Evolutionary conservation across 306 rosid genomes (phyloP), one percentile per base, ranked within the genome.

Genomic region (Begonia peltatifolia): DNA sequence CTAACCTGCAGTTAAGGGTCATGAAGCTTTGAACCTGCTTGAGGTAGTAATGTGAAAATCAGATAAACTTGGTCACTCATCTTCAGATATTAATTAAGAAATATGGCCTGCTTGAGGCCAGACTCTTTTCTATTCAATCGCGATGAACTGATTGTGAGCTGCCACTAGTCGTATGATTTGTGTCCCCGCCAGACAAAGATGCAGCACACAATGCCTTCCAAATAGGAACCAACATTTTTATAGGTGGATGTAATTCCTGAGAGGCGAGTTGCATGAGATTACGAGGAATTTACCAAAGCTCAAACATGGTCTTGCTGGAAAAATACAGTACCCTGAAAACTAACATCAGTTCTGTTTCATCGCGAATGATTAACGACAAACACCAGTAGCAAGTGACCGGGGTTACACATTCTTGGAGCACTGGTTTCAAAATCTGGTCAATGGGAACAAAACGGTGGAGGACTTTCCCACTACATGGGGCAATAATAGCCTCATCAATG

Each of bases 361-460:
- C 87, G 2, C 62, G 73, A 42, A 80, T 23, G 64, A 90, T 72
- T 68, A 85, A 55, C 52, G 87, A 85, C 35, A 89, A 71, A 59
- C 80, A 76, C 95, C 95, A 89, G 73, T 80, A 84, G 60, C 97
- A 89, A 47, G 97, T 89, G 57, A 85, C 69, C 5, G 97, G 95
- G 44, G 94, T 85, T 74, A 85, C 84, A 63, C 85, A 73, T 78
- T 90, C 97, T 49, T 76, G 56, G 49, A 90, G 68, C 52, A 76
- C 79, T 12, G 95, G 95, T 57, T 85, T 82, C 57, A 85, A 64
- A 68, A 89, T 78, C 76, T 78, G 80, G 75, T 80, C 82, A 16
- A 80, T 65, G 55, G 94, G 94, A 56, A 90, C 82, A 59, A 90
- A 85, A 59, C 62, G 60, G 46, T 90, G 74, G 51, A 11, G 42